These are phyloP conservation scores for Fusarium citri DNA, from an alignment of 2,329 filamentous ascomycete species.

Conservation along the genomic window DNA sequence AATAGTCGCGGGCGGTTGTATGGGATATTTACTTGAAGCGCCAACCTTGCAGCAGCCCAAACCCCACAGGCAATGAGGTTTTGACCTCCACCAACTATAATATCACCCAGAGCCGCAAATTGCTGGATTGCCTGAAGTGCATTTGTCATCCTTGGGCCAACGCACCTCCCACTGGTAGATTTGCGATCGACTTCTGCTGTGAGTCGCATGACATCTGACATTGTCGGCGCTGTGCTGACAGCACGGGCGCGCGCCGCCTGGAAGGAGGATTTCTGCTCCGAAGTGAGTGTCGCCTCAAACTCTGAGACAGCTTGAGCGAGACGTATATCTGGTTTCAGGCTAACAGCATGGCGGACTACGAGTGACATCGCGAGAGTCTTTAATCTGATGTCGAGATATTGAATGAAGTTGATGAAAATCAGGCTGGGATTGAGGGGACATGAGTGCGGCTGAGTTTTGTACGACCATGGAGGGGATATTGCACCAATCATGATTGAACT, in stretches of 20 bases:
- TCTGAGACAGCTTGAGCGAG: constrained; percentile 55
- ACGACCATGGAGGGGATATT: neutral
- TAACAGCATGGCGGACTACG: neutral
- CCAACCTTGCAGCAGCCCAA: constrained; percentile 57
- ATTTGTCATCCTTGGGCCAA: constrained; percentile 56
- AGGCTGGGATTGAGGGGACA: neutral
- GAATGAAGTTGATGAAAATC: neutral
- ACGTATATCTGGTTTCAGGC: constrained; percentile 51
- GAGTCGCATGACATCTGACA: constrained; percentile 54
- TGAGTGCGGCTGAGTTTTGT: neutral
- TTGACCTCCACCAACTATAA: constrained; percentile 55
- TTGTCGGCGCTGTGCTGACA: constrained; percentile 42
- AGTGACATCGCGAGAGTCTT: neutral
- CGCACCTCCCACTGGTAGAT: constrained; percentile 45
- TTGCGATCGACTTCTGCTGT: constrained; percentile 53
- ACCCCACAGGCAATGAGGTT: constrained; percentile 59
- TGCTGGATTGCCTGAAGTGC: constrained; percentile 56
- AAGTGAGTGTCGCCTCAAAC: constrained; percentile 53
- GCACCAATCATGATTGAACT: too few species aligned
- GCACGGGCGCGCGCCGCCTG: constrained; percentile 34
- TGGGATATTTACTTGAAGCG: neutral
- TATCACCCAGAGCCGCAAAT: constrained; percentile 55
- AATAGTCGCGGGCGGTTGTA: accelerated
- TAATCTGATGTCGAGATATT: neutral
- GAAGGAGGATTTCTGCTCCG: constrained; percentile 51